Evolutionary conservation across 306 rosid species (phyloP).

Genomic region (Morella rubra): DNA sequence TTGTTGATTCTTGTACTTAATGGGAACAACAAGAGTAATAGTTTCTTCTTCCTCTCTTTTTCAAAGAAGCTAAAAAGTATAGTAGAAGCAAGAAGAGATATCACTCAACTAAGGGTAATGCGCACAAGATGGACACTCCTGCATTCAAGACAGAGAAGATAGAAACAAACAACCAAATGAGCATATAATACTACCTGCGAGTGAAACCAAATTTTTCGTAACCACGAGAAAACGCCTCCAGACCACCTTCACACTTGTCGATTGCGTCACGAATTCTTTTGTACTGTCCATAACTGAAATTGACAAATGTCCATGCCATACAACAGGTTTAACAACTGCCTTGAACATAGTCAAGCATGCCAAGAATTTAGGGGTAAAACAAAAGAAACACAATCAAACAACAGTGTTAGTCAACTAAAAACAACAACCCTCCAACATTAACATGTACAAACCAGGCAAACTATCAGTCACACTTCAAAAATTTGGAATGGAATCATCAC

Average conservation of each 20-base stretch:
- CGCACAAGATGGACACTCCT: not conserved
- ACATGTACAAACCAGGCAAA: not conserved
- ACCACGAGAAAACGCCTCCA: conserved; percentile 94
- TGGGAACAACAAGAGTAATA: not conserved
- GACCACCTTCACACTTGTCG: conserved; percentile 88
- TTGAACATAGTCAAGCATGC: conserved; percentile 19
- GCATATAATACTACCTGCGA: conserved; percentile 59
- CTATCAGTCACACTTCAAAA: not conserved
- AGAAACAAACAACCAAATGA: not conserved
- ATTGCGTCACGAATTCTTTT: conserved; percentile 68
- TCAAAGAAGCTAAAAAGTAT: too few species aligned
- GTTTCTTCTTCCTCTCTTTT: not conserved
- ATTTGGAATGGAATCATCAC: not conserved
- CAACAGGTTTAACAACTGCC: conserved; percentile 16
- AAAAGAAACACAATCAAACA: conserved; percentile 14
- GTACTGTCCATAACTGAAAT: conserved; percentile 71
- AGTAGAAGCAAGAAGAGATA: too few species aligned
- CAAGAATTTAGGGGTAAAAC: conserved; percentile 10
- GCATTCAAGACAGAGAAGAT: not conserved
- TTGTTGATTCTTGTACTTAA: not conserved
- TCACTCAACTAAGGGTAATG: not conserved
- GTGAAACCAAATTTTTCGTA: conserved; percentile 89
- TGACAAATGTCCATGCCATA: conserved; percentile 21
- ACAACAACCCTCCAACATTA: not conserved
- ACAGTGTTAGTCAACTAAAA: conserved; percentile 6